Base-by-base conservation (phyloP, 2,329 filamentous ascomycete species). In the Talaromyces pinophilus region DNA sequence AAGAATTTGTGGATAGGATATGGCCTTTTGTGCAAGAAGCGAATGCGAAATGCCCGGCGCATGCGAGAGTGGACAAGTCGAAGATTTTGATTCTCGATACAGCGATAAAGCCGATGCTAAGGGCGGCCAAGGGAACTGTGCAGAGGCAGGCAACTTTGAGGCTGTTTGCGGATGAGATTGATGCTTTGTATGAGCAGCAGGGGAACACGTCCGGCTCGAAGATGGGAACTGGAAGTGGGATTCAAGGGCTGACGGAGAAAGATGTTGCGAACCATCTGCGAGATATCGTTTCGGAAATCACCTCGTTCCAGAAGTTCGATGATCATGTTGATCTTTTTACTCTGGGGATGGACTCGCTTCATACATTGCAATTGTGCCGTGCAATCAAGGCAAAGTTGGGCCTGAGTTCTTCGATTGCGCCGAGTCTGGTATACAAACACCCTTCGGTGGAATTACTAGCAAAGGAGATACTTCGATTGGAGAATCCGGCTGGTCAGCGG, bases 41-140 rank as follows among this genome's bases (percentile, higher is more conserved):
- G 5, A 80, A 80, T 64, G 42, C 64, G 1, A 60, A 66, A 5
- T 71, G 70, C 54, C 74, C 74, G 2, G 69, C 70, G 11, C 73
- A 78, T 68, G 77, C 71, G 1, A 69, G 72, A 19, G 69, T 77
- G 7, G 22, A 69, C 3, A 71, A 72, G 60, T 67, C 67, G 1
- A 68, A 71, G 38, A 75, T 81, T 19, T 48, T 73, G 2, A 75
- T 81, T 28, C 71, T 74, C 0, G 66, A 69, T 11, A 62, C 72
- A 0, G 70, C 70, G 0, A 50, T 3, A 10, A 77, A 76, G 67
- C 77, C 79, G 1, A 72, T 81, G 63, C 67, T 71, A 2, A 72
- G 75, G 22, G 71, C 76, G 13, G 71, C 71, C 0, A 80, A 81
- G 64, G 79, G 79, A 1, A 80, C 77, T 1, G 68, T 80, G 3